A percentile compares a stretch with the other conserved stretches of the same genome.
phyloP scores from a whole-genome alignment of 371 early-diverging fungal species.

The Chytridium lagenaria region DNA sequence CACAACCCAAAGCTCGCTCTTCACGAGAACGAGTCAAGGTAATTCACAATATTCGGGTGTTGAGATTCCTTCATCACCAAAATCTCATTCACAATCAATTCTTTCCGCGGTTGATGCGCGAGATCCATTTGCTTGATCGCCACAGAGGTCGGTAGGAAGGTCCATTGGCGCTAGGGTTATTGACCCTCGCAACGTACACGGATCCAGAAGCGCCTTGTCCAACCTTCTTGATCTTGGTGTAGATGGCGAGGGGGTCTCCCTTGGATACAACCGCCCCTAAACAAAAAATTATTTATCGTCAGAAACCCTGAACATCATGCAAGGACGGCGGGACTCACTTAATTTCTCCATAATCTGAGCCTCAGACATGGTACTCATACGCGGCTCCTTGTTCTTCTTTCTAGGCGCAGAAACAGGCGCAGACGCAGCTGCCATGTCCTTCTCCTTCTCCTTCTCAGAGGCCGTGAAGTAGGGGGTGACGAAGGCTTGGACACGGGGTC shows the following conservation, averaged over 20 bases:
- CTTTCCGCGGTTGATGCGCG: conserved; percentile 87
- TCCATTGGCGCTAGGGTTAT: not conserved
- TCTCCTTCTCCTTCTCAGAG: conserved; percentile 34
- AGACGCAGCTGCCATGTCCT: conserved; percentile 10
- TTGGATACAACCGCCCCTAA: conserved; percentile 71
- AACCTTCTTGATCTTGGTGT: conserved; percentile 88
- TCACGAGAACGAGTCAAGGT: conserved; percentile 85
- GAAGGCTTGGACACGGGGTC: conserved; percentile 23
- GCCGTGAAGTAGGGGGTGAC: no score
- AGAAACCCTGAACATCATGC: not conserved
- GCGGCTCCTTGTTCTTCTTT: conserved; percentile 48
- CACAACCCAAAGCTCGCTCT: conserved; percentile 91
- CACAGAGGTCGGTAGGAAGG: conserved; percentile 56
- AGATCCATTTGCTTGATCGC: conserved; percentile 98
- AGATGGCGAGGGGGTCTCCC: conserved; percentile 84
- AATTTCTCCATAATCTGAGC: conserved; percentile 90
- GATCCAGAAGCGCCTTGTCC: conserved; percentile 98
- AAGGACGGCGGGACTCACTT: conserved; percentile 47
- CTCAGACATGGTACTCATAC: conserved; percentile 84
- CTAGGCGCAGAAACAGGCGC: conserved; percentile 24
- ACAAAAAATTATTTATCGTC: not conserved
- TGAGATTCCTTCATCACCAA: conserved; percentile 92
- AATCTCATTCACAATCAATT: conserved; percentile 94
- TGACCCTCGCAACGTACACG: conserved; percentile 81
- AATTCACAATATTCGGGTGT: conserved; percentile 96